Evolutionary conservation across 2,329 filamentous ascomycete species (phyloP).

Genomic region (Xylariaceae sp.): DNA sequence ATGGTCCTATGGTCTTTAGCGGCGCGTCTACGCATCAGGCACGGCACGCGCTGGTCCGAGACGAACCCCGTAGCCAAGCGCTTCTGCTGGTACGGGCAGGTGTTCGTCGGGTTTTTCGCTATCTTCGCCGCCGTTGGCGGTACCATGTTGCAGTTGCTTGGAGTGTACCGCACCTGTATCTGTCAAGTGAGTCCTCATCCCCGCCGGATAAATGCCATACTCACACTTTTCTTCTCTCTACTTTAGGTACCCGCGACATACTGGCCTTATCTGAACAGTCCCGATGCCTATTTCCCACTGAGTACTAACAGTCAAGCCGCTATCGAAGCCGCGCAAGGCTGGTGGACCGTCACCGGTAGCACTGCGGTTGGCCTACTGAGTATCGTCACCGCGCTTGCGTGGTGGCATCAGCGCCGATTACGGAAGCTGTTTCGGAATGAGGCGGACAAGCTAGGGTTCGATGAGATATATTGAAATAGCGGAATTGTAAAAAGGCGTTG

Average conservation of each 20-base stretch:
- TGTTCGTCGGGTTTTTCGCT: slow-evolving; percentile 41
- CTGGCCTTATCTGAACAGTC: slow-evolving; percentile 29
- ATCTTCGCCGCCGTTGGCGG: slow-evolving; percentile 41
- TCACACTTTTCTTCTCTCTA: neutral
- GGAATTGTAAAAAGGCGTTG: neutral
- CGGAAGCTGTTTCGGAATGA: slow-evolving; percentile 41
- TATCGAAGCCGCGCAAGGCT: slow-evolving; percentile 36
- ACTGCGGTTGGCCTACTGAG: slow-evolving; percentile 35
- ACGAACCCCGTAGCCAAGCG: slow-evolving; percentile 36
- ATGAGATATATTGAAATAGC: slow-evolving; percentile 22
- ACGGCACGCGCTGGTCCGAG: slow-evolving; percentile 39
- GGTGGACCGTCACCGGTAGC: slow-evolving; percentile 40
- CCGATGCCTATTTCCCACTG: slow-evolving; percentile 37
- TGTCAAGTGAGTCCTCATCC: slow-evolving; percentile 35
- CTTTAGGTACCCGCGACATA: slow-evolving; percentile 33
- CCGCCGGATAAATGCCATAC: too few relatives aligned
- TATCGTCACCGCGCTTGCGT: slow-evolving; percentile 39
- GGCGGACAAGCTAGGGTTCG: slow-evolving; percentile 37
- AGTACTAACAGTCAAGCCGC: slow-evolving; percentile 37
- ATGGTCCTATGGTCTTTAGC: slow-evolving; percentile 42
- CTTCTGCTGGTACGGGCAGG: slow-evolving; percentile 41
- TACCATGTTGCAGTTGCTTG: slow-evolving; percentile 40
- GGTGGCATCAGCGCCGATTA: slow-evolving; percentile 44
- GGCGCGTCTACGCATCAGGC: slow-evolving; percentile 34
- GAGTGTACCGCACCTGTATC: slow-evolving; percentile 40